Base-by-base conservation (phyloP, 306 rosid genomes). In the Dalbergia cochinchinensis region DNA sequence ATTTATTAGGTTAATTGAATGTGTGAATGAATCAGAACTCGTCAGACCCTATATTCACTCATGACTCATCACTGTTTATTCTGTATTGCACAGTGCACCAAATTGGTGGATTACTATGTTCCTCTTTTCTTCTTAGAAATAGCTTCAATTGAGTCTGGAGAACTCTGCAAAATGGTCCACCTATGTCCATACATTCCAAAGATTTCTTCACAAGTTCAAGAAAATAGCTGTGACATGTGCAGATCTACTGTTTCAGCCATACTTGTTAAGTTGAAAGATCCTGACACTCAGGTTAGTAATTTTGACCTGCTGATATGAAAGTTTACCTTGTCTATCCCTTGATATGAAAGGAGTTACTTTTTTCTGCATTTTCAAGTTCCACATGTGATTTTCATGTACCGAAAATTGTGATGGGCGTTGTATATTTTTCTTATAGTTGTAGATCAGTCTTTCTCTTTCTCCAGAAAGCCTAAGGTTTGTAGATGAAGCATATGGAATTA, bases 251-350 rank as follows among this genome's bases (percentile, higher is more conserved):
- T 95, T 82, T 82, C 94, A 33, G 85, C 85, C 85, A 58, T 91
- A 48, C 48, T 90, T 72, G 65, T 60, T 73, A 92, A 89, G 89
- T 67, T 95, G 85, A 86, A 90, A 72, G 92, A 95, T 90, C 99
- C 97, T 59, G 98, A 89, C 51, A 86, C 89, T 1, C 83, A 93
- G 99, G 99, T 93, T 71, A 39, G 90, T 64, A 66, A 77, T 63
- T 80, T 34, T 47, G 15, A 63, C 16, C 11, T 53, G 34, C n/a
- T 47, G 13, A 41, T 41, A 26, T 65, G 73, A 68, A 55, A 62
- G 37, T 53, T 69, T 66, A 44, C 44, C 75, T 73, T 78, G 8
- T 33, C 75, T 61, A 35, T 62, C 31, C 58, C 75, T 16, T 78
- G 65, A 33, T 31, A 14, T 60, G 4, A n/a, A 15, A 61, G 35